Evolutionary conservation across 768 basidiomycete genomes (phyloP).

Genomic region (Saitozyma sp.): DNA sequence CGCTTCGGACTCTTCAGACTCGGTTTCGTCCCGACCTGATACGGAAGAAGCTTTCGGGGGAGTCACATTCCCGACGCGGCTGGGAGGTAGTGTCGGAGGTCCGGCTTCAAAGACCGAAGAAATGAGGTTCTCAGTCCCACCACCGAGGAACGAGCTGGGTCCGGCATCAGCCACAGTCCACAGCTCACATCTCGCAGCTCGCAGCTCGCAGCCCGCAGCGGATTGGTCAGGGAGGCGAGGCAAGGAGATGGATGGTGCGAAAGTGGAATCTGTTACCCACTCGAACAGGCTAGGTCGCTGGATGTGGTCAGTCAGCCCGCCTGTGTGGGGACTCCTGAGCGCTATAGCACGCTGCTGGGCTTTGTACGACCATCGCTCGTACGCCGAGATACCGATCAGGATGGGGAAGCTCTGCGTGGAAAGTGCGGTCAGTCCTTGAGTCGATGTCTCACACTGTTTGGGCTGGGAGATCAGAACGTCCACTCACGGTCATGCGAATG

Average conservation of each 20-base stretch:
- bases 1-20: too few relatives aligned
- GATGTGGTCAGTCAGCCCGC: neutral
- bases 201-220: too few relatives aligned
- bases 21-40: too few relatives aligned
- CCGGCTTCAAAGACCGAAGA: conserved; percentile 41
- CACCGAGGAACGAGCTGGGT: conserved; percentile 44
- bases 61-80: too few relatives aligned
- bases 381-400: conserved; percentile 70
- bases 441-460: too few relatives aligned
- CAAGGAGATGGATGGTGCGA: neutral
- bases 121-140: conserved; percentile 41
- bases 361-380: conserved; percentile 63
- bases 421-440: neutral
- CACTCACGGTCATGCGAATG: conserved; percentile 71
- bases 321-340: neutral
- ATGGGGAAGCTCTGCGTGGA: conserved; percentile 67
- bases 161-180: neutral
- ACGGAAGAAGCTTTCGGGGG: too few relatives aligned
- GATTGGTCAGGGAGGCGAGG: neutral
- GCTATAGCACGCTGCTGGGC: conserved; percentile 11
- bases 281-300: conserved; percentile 36
- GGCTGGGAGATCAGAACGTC: too few relatives aligned
- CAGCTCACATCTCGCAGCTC: too few relatives aligned
- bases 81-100: conserved; percentile 3
- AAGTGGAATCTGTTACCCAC: conserved; percentile 18